Evolutionary conservation across 345 rosid genomes (phyloP), one percentile per base, ranked within the genome.

Genomic region (Populus davidiana): DNA sequence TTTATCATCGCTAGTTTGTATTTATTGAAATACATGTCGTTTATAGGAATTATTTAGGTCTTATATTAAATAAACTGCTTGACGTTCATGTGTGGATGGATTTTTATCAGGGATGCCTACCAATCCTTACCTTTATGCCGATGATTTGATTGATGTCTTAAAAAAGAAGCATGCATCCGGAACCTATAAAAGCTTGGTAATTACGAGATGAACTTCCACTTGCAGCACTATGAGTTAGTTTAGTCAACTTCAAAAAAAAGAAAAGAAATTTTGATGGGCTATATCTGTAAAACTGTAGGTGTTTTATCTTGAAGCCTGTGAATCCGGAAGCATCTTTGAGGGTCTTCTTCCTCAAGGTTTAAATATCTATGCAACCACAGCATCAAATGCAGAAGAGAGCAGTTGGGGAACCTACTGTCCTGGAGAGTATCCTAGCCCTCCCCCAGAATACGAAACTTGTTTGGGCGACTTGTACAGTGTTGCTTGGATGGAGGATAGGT

Each of bases 401-500:
- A 96, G 98, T 70, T 94, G 98, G 98, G 97, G 96, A 56, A 92
- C 99, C 67, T 94, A 96, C 83, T 96, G 99, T 75, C 99, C 99
- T 23, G 97, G 97, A 81, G 98, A 94, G 75, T 63, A 80, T 77
- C 97, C 97, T 75, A 86, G 96, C 78, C 93, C 93, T 84, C 99
- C 98, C 9, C 90, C 91, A 3, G 97, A 94, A 81, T 96, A 91
- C 71, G 94, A 91, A 43, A 96, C 98, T 78, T 96, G 99, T 85
- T 86, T 96, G 84, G 99, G 99, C 69, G 99, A 94, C 91, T 85
- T 96, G 77, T 96, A 94, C 78, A 96, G 99, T 77, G 88, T 94
- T 78, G 92, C 97, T 73, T 92, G 98, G 99, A 96, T 96, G 98
- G 99, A 96, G 86, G 98, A 94, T 73, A 91, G 98, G 99, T 94